Conservation (phyloP, 177 flowering plant genomes). For the Tripterygium wilfordii region DNA sequence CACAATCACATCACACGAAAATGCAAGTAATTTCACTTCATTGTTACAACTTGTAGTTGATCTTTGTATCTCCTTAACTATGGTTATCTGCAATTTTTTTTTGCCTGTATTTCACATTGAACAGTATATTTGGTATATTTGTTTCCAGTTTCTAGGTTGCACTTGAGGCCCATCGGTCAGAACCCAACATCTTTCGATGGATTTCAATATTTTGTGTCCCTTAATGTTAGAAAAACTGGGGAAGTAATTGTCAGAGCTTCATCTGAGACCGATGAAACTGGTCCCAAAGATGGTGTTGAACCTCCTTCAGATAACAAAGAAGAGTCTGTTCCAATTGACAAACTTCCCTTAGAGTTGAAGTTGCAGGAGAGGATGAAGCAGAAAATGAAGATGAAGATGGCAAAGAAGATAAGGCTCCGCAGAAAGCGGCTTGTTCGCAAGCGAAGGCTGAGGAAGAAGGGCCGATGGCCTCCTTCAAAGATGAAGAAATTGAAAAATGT, state of each 20-base stretch:
- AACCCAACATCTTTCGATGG: background rate
- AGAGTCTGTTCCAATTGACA: conserved; percentile 47
- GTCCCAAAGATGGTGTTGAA: conserved; percentile 11
- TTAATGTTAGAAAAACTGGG: conserved; percentile 4
- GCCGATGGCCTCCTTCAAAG: conserved; percentile 98
- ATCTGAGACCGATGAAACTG: conserved; percentile 31
- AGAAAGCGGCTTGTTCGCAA: conserved; percentile 82
- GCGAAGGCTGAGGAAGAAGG: conserved; percentile 87
- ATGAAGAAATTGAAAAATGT: conserved; percentile 90
- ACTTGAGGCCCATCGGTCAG: background rate
- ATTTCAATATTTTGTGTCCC: background rate
- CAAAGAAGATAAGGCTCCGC: conserved; percentile 79
- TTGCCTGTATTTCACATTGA: no score
- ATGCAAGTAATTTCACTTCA: no score
- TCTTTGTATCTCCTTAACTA: no score
- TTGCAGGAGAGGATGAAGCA: conserved; percentile 50
- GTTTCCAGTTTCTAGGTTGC: background rate
- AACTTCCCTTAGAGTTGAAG: conserved; percentile 83
- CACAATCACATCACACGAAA: no score
- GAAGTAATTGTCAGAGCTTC: conserved; percentile 26
- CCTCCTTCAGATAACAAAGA: conserved; percentile 20
- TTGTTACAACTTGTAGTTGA: no score
- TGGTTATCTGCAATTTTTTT: no score
- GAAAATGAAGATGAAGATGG: conserved; percentile 75
- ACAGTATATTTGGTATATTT: no score